These are phyloP conservation scores for Colletotrichum tanaceti DNA, from an alignment of 2,329 filamentous ascomycete species.

Conservation along the genomic window DNA sequence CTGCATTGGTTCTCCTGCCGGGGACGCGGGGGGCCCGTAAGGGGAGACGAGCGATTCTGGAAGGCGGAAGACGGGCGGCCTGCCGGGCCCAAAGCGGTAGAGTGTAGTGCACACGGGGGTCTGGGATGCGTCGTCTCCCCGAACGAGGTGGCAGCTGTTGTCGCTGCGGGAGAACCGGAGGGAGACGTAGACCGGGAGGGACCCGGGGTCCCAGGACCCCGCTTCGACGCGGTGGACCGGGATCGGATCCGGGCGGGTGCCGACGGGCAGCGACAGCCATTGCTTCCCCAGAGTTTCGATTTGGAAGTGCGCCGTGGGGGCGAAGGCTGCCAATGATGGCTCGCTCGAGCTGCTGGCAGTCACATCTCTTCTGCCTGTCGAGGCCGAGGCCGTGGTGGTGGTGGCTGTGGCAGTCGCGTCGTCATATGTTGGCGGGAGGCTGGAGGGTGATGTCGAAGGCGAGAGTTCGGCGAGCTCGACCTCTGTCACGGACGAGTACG, in stretches of 20 bases:
- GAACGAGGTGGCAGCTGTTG: slow-evolving; percentile 60
- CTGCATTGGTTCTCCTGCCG: slow-evolving; percentile 43
- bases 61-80: slow-evolving; percentile 60
- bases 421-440: slow-evolving; percentile 47
- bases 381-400: slow-evolving; percentile 35
- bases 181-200: slow-evolving; percentile 58
- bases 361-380: neutral
- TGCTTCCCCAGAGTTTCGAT: slow-evolving; percentile 60
- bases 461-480: slow-evolving; percentile 13
- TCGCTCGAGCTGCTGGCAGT: neutral
- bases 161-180: slow-evolving; percentile 60
- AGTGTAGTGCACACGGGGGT: slow-evolving; percentile 60
- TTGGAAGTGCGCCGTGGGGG: slow-evolving; percentile 58
- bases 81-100: slow-evolving; percentile 68
- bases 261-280: slow-evolving; percentile 56
- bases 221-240: slow-evolving; percentile 55
- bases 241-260: slow-evolving; percentile 53
- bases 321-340: slow-evolving; percentile 49
- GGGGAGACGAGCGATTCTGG: slow-evolving; percentile 22
- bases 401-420: slow-evolving; percentile 41
- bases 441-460: slow-evolving; percentile 1
- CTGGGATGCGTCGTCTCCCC: slow-evolving; percentile 51
- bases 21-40: slow-evolving; percentile 37
- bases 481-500: slow-evolving; percentile 8
- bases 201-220: slow-evolving; percentile 34